A percentile compares a stretch with the other conserved stretches of the same genome.
Conservation (phyloP, 306 rosid species). For the Glycine soja region DNA sequence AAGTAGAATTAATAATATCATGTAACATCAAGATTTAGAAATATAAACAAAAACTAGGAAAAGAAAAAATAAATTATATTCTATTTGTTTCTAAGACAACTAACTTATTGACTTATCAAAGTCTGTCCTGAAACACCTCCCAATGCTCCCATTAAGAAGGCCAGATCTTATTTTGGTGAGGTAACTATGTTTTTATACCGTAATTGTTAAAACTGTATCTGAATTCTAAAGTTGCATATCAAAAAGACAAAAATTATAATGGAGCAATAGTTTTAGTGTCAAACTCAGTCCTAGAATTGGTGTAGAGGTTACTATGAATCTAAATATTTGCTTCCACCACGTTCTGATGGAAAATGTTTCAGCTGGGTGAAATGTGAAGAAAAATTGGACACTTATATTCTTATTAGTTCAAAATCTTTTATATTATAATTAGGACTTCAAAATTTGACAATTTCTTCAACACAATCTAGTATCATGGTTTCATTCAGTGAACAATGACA, state of each 20-base stretch:
- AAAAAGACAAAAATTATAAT: too few relatives aligned
- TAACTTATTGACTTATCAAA: constrained; percentile 42
- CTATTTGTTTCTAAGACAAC: background rate
- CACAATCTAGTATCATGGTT: background rate
- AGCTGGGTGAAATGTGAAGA: background rate
- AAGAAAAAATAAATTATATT: constrained; percentile 4
- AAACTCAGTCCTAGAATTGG: constrained; percentile 6
- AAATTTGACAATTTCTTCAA: background rate
- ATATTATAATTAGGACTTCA: background rate
- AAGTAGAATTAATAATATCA: too few relatives aligned
- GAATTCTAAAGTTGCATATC: too few relatives aligned
- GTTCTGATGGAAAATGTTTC: constrained; percentile 26
- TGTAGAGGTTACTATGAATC: background rate
- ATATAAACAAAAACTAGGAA: constrained; percentile 12
- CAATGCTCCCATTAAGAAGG: too few relatives aligned
- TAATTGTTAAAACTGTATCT: too few relatives aligned
- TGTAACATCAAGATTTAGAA: background rate
- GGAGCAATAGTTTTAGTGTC: too few relatives aligned
- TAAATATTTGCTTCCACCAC: background rate
- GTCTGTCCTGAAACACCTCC: constrained; percentile 49
- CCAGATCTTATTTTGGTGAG: too few relatives aligned
- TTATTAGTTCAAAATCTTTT: background rate
- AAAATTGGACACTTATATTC: background rate
- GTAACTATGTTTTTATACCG: too few relatives aligned
- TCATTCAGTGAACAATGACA: background rate